These are phyloP conservation scores for Malassezia furfur DNA, from an alignment of 1,284 basidiomycete species.

Conservation along the genomic window DNA sequence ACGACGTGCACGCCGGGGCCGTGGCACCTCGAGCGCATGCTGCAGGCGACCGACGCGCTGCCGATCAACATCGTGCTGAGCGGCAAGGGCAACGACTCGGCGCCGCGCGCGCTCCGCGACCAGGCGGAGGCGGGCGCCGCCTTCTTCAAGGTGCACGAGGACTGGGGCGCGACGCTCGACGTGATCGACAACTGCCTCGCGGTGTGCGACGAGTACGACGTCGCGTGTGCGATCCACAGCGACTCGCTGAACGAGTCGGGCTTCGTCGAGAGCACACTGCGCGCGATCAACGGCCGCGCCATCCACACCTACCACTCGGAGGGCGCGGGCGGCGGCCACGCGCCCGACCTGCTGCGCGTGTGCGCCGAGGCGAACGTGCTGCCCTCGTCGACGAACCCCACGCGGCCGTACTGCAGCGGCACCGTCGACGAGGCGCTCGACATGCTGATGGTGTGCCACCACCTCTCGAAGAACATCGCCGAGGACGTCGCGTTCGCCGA, in stretches of 20 bases:
- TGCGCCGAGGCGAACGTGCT: slow-evolving; percentile 81
- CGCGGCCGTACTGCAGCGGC: slow-evolving; percentile 79
- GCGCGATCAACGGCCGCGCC: slow-evolving; percentile 77
- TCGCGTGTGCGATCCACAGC: slow-evolving; percentile 95
- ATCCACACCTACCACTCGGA: slow-evolving; percentile 65
- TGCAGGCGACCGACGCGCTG: slow-evolving; percentile 65
- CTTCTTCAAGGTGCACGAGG: slow-evolving; percentile 92
- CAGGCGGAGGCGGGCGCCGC: slow-evolving; percentile 77
- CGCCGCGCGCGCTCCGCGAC: slow-evolving; percentile 62
- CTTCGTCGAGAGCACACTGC: slow-evolving; percentile 85
- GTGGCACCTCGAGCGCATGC: slow-evolving; percentile 39
- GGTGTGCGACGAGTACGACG: slow-evolving; percentile 83
- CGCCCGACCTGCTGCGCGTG: slow-evolving; percentile 94
- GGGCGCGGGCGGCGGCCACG: slow-evolving; percentile 66
- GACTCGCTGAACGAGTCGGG: slow-evolving; percentile 63
- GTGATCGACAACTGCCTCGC: slow-evolving; percentile 67
- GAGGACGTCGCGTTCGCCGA: slow-evolving; percentile 96
- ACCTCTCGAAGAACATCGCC: slow-evolving; percentile 50
- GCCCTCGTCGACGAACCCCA: slow-evolving; percentile 96
- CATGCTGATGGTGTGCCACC: slow-evolving; percentile 76
- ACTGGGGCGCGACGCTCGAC: slow-evolving; percentile 90
- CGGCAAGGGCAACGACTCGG: slow-evolving; percentile 72
- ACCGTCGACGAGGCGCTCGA: slow-evolving; percentile 96
- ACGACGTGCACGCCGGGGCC: slow-evolving; percentile 78
- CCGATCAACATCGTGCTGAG: slow-evolving; percentile 86